Evolutionary conservation across 2,329 filamentous ascomycete species (phyloP), one percentile per base, ranked within the genome.

Genomic region (Aspergillus calidoustus): DNA sequence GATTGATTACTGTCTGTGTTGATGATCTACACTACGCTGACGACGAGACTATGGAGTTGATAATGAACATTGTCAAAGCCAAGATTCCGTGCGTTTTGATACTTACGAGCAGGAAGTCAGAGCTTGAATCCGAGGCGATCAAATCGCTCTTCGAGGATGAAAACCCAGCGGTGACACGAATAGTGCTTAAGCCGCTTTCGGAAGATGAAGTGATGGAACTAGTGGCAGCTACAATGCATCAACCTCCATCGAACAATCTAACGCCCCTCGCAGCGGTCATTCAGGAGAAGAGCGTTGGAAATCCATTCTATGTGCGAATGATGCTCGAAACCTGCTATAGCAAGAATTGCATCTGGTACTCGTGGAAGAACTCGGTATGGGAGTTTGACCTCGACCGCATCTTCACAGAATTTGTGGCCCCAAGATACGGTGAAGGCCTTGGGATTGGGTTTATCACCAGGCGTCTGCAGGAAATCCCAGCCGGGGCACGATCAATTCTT

Each of bases 1-100:
- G 93, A 69, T 88, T 97, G 69, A 93, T 97, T 57, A 96, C 92
- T 71, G 89, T 97, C 68, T 93, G 89, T 69, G 79, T 97, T 30
- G 94, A 97, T 71, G 94, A 97, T 75, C 80, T 97, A 34, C 93
- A 97, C 69, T 95, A 92, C 75, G 92, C 93, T 7, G 94, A 97
- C 72, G 87, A 90, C 28, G 94, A 97, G 75, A 95, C 91, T 15
- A 79, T 95, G 52, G 92, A 96, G 61, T 81, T 97, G 56, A 89
- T 97, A 44, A 86, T 89, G 17, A 89, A 93, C 69, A 92, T 97
- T 56, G 87, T 96, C 59, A 83, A 84, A 54, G 88, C 90, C 1
- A 89, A 90, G 66, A 86, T 97, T 63, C 92, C 91, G 22, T 90
- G 97, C 79, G 87, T 94, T 22, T 82, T 96, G 31, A 88, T 96